Conservation (phyloP, 352 stramenopile genomes). For the Phytopythium montanum region DNA sequence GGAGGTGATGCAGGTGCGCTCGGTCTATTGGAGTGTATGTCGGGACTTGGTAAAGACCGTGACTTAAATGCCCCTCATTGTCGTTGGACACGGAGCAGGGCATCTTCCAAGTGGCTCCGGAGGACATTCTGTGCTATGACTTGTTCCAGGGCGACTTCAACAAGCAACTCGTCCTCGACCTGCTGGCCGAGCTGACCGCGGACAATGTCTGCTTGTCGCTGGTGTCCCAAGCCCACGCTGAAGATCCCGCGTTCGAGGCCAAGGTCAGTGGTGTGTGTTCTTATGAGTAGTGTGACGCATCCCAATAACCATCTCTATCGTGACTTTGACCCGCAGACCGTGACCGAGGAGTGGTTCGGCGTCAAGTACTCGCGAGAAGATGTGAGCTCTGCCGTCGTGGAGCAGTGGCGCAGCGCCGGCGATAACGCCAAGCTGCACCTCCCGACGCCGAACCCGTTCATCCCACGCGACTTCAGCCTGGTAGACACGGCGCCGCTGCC, state of each 20-base stretch:
- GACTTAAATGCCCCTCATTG: conserved; percentile 6
- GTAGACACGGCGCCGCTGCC: conserved; percentile 22
- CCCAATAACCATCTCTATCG: neutral
- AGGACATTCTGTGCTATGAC: conserved; percentile 64
- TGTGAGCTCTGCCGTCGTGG: conserved; percentile 25
- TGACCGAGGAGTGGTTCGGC: conserved; percentile 63
- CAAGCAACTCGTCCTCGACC: conserved; percentile 28
- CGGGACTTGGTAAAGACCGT: too few species aligned
- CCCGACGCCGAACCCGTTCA: conserved; percentile 65
- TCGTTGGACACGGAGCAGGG: conserved; percentile 19
- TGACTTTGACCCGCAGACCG: conserved; percentile 9
- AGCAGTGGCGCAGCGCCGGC: conserved; percentile 32
- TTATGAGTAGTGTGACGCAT: neutral
- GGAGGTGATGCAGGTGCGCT: conserved; percentile 65
- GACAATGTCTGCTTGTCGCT: conserved; percentile 52
- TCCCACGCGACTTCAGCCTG: conserved; percentile 64
- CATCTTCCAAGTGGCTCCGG: conserved; percentile 48
- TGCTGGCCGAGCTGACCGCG: conserved; percentile 42
- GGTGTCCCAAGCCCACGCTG: conserved; percentile 36
- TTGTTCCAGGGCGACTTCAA: conserved; percentile 56
- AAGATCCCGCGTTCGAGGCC: conserved; percentile 31
- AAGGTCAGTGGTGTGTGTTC: conserved; percentile 16
- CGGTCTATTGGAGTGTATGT: neutral
- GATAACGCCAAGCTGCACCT: conserved; percentile 45
- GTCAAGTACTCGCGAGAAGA: conserved; percentile 51